Percentiles rank a stretch among this genome's conserved stretches.
Evolutionary conservation across 306 rosid species (phyloP).

Genomic region (Arachis hypogaea): DNA sequence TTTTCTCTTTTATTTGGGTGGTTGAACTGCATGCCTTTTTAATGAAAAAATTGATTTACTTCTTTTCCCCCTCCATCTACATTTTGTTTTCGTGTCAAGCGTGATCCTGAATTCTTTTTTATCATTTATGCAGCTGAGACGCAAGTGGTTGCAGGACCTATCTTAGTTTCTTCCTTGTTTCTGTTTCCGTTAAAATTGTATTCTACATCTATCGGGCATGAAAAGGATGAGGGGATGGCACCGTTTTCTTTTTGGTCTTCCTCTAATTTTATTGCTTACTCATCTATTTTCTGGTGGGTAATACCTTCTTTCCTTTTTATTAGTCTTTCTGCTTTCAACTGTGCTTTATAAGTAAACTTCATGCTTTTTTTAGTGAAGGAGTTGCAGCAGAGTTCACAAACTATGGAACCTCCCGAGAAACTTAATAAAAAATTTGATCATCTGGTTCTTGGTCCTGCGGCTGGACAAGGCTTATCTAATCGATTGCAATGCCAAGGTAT

Average conservation of each 20-base stretch:
- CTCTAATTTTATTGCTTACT: constrained; percentile 67
- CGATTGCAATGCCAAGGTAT: constrained; percentile 89
- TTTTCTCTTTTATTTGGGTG: neutral
- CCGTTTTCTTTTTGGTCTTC: constrained; percentile 64
- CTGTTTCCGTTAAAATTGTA: constrained; percentile 30
- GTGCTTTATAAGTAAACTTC: constrained; percentile 16
- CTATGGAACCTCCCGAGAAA: constrained; percentile 50
- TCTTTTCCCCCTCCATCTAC: neutral
- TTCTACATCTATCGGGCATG: constrained; percentile 46
- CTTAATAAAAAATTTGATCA: constrained; percentile 68
- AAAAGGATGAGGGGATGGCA: constrained; percentile 68
- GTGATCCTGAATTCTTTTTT: constrained; percentile 26
- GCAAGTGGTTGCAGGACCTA: constrained; percentile 17
- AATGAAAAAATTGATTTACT: constrained; percentile 19
- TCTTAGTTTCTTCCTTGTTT: constrained; percentile 13
- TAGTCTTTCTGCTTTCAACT: constrained; percentile 22
- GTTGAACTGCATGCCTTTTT: constrained; percentile 3
- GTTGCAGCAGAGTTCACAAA: constrained; percentile 54
- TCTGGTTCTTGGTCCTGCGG: constrained; percentile 85
- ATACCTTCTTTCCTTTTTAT: constrained; percentile 13
- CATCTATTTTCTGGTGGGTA: constrained; percentile 64
- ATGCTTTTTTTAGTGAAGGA: constrained; percentile 56
- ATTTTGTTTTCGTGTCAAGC: constrained; percentile 18
- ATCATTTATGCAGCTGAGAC: constrained; percentile 33
- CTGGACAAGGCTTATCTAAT: constrained; percentile 84